Percentiles rank a stretch among this genome's conserved stretches.
phyloP scores from a whole-genome alignment of 164 flowering plant species.

The grape (Vitis vinifera) region ASM3070453v1 NC_081809.1:10819001-10819500 shows the following conservation, averaged over 20 bases:
- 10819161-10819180: slow-evolving; percentile 54
- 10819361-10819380: neutral
- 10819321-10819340: too few relatives aligned
- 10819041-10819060: slow-evolving; percentile 7
- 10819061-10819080: neutral
- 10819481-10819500: slow-evolving; percentile 51
- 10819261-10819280: slow-evolving; percentile 84
- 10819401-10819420: neutral
- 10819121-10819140: neutral
- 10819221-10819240: slow-evolving; percentile 69
- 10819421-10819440: neutral
- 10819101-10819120: neutral
- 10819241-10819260: slow-evolving; percentile 89
- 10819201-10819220: slow-evolving; percentile 86
- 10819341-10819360: too few relatives aligned
- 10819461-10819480: slow-evolving; percentile 53
- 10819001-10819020: slow-evolving; percentile 40
- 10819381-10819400: neutral
- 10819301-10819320: slow-evolving; percentile 71
- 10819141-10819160: neutral
- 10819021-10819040: slow-evolving; percentile 24
- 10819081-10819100: neutral
- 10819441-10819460: slow-evolving; percentile 27
- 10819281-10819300: slow-evolving; percentile 78
- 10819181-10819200: slow-evolving; percentile 80